Percentiles rank a stretch among this genome's conserved stretches.
Evolutionary conservation across 805 yeast genomes (phyloP).

Genomic region (Starmera caribaea): DNA sequence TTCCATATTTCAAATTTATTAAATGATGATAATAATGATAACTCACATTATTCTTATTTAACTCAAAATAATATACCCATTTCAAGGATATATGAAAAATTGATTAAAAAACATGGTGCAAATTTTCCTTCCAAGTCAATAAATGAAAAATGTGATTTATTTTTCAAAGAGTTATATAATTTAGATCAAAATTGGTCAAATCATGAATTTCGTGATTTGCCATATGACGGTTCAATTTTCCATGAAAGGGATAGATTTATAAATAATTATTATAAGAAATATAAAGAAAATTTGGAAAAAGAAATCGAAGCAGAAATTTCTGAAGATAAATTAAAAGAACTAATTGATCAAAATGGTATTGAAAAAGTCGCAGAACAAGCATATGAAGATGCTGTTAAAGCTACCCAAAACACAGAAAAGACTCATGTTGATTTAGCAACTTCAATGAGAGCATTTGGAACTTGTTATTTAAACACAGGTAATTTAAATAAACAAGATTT

Average conservation of each 20-base stretch:
- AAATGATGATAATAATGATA: background rate
- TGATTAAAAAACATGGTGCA: background rate
- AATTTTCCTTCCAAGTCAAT: slow-evolving; percentile 2
- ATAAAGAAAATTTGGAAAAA: slow-evolving; percentile 4
- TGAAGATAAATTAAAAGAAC: slow-evolving; percentile 2
- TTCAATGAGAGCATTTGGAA: slow-evolving; percentile 18
- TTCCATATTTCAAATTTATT: too few species aligned
- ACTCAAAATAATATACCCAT: background rate
- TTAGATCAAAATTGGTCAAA: slow-evolving; percentile 14
- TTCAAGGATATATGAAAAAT: background rate
- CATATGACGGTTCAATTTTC: slow-evolving; percentile 13
- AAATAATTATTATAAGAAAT: slow-evolving; percentile 6
- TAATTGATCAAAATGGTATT: slow-evolving; percentile 8
- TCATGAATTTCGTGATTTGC: slow-evolving; percentile 10
- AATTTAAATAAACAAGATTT: slow-evolving; percentile 2
- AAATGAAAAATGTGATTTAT: slow-evolving; percentile 19
- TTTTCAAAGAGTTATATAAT: slow-evolving; percentile 19
- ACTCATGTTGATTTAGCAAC: slow-evolving; percentile 16
- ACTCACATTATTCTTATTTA: background rate
- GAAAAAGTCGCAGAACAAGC: slow-evolving; percentile 6
- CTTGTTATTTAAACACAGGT: slow-evolving; percentile 14
- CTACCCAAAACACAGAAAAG: slow-evolving; percentile 13
- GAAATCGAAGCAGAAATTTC: slow-evolving; percentile 2
- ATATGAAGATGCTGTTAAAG: slow-evolving; percentile 10
- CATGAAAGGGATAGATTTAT: slow-evolving; percentile 12